Evolutionary conservation across 1,139 yeast species (phyloP), one percentile per base, ranked within the genome.

Genomic region (Diutina pseudorugosa): DNA sequence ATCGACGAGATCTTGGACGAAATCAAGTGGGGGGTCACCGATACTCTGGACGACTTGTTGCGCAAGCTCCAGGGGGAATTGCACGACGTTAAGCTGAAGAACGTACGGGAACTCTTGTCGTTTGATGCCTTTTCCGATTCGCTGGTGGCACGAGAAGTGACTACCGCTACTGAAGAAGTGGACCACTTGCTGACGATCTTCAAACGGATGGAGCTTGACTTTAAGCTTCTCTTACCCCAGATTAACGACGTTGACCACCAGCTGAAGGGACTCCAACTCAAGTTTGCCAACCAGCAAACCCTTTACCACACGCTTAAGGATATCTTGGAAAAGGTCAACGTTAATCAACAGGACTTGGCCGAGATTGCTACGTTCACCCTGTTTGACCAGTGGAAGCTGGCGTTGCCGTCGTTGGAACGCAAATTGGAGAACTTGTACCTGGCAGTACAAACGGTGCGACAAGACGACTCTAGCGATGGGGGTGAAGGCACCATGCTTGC

Each of bases 251-350:
- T 45, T 18, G 49, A 45, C 11, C 49, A 27, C 19, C 36, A 45
- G 12, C 41, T 27, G 40, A 45, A 45, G 59, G 96, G 96, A 52
- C 68, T 90, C 40, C 97, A 91, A 66, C 85, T 90, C 3, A 85
- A 83, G 59, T 81, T 93, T 4, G 83, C 88, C 43, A 91, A 91
- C 65, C 88, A 87, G 65, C 87, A 87, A 60, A 66, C 76, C 20
- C 71, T 91, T 45, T 84, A 82, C 73, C 79, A 77, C 52, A 93
- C 87, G 55, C 74, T 90, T 54, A 77, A 79, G 53, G 77, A 76
- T n/a, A 73, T 89, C 51, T 68, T 89, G 55, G 77, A 79, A 52
- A 85, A 89, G 23, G 86, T 88, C 7, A 79, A 84, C 53, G 72
- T 90, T 47, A 80, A 83, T 56, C 76, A 77, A 16, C 69, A 70